Evolutionary conservation across 257 asterid species (phyloP).

Genomic region (Henckelia pumila): DNA sequence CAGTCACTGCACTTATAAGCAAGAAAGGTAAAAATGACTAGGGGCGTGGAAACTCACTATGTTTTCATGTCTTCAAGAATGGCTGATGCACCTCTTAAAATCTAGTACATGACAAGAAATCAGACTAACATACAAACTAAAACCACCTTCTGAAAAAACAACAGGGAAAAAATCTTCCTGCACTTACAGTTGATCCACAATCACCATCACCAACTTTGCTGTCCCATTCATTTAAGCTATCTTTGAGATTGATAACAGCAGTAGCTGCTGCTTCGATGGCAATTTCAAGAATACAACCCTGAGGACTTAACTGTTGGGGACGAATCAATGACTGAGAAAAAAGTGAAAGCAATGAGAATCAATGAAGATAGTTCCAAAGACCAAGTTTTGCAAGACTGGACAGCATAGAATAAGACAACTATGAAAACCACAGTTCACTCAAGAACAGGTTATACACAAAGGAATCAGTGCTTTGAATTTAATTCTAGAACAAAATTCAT

Average conservation of each 20-base stretch:
- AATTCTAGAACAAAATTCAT: neutral
- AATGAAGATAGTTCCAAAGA: conserved; percentile 13
- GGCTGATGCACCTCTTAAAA: conserved; percentile 86
- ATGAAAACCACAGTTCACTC: conserved; percentile 22
- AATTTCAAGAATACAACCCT: conserved; percentile 66
- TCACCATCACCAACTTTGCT: conserved; percentile 98
- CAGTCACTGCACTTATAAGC: conserved; percentile 1
- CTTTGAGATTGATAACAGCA: conserved; percentile 61
- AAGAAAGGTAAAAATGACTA: conserved; percentile 17
- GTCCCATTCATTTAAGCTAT: conserved; percentile 88
- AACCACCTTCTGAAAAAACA: conserved; percentile 21
- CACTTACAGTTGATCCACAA: conserved; percentile 94
- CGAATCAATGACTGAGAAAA: conserved; percentile 56
- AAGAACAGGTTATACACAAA: conserved; percentile 13
- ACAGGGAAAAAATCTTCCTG: neutral
- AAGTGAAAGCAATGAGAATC: conserved; percentile 27
- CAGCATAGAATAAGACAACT: conserved; percentile 21
- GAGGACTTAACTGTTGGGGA: conserved; percentile 60
- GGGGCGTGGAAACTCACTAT: conserved; percentile 45
- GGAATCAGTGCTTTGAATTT: conserved; percentile 1
- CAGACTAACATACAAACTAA: conserved; percentile 14
- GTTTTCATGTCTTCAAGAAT: conserved; percentile 86
- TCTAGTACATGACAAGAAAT: conserved; percentile 45
- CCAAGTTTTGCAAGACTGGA: conserved; percentile 1
- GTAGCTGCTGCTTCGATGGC: conserved; percentile 93